Percentiles rank a stretch among this genome's conserved stretches.
phyloP scores from a whole-genome alignment of 2,329 filamentous ascomycete species.

The Fusarium humuli region DNA sequence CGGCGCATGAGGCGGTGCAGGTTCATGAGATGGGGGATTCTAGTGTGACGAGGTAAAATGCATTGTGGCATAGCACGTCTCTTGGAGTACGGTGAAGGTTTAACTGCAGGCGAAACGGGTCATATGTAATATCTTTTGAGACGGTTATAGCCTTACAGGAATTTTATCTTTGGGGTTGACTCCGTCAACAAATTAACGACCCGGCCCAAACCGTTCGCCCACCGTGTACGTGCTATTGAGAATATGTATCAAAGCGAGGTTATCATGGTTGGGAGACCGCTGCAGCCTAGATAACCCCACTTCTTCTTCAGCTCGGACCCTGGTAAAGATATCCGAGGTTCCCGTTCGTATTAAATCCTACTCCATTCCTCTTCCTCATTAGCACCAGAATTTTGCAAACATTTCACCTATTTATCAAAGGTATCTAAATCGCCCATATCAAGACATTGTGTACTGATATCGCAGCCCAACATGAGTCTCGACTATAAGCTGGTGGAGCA shows the following conservation, averaged over 20 bases:
- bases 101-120: not conserved
- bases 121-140: not conserved
- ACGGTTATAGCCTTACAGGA: not conserved
- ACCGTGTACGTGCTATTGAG: too few relatives aligned
- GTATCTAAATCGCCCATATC: too few relatives aligned
- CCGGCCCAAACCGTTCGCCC: too few relatives aligned
- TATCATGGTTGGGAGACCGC: accelerated
- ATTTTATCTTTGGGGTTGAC: too few relatives aligned
- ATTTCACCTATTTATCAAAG: too few relatives aligned
- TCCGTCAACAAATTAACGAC: too few relatives aligned
- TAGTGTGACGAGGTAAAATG: not conserved
- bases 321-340: too few relatives aligned
- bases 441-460: too few relatives aligned
- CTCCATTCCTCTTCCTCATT: too few relatives aligned
- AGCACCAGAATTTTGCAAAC: too few relatives aligned
- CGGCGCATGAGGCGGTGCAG: not conserved
- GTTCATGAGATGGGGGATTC: not conserved
- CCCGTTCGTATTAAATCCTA: too few relatives aligned
- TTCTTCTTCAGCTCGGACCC: not conserved
- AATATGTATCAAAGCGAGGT: not conserved
- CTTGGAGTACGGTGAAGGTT: not conserved
- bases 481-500: not conserved
- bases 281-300: not conserved
- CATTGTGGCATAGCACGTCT: not conserved
- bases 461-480: accelerated